Percentiles rank a stretch among this genome's conserved stretches.
These are phyloP conservation scores for Neurospora sp. DNA, from an alignment of 2,329 filamentous ascomycete genomes.

Conservation along the genomic window DNA sequence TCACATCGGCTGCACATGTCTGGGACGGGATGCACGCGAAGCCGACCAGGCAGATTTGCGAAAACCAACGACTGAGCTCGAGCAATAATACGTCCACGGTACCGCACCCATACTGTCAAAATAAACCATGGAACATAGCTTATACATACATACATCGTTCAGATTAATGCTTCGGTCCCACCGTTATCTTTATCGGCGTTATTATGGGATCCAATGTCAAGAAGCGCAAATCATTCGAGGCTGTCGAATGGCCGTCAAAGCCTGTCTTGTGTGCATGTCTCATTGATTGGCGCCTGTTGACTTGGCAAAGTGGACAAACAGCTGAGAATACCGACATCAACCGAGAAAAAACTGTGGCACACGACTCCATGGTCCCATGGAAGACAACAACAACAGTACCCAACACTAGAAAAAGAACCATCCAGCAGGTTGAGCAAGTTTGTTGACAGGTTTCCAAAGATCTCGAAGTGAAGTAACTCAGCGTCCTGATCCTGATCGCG, in stretches of 20 bases:
- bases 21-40: not conserved
- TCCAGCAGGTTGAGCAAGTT: not conserved
- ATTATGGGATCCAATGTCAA: not conserved
- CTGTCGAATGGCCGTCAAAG: not conserved
- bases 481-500: not conserved
- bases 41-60: not conserved
- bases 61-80: not conserved
- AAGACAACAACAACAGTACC: not conserved
- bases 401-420: not conserved
- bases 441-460: not conserved
- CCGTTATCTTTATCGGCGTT: not conserved
- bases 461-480: not conserved
- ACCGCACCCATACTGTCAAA: not conserved
- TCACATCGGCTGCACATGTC: not conserved
- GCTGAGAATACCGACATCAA: not conserved
- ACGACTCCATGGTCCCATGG: not conserved
- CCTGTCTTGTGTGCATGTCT: not conserved
- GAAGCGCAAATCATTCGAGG: not conserved
- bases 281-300: not conserved
- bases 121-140: not conserved
- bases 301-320: not conserved
- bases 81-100: not conserved
- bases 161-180: not conserved
- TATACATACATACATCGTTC: not conserved
- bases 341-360: not conserved